Conservation (phyloP, 768 basidiomycete species). For the Saitozyma sp. region DNA sequence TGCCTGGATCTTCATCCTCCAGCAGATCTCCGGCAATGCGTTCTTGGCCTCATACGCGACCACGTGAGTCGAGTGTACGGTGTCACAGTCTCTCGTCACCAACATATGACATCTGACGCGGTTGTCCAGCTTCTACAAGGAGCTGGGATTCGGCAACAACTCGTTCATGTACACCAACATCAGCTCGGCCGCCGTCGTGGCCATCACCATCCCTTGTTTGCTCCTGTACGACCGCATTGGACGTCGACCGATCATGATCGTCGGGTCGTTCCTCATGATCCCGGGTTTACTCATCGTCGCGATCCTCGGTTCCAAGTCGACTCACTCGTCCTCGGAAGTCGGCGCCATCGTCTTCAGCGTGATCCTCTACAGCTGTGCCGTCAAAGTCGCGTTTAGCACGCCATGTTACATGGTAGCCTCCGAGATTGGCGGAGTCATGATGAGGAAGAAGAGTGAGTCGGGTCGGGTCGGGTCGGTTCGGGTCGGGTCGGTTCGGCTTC, state of each 20-base stretch:
- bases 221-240: slow-evolving; percentile 8
- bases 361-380: too few relatives aligned
- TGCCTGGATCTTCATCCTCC: too few relatives aligned
- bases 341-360: too few relatives aligned
- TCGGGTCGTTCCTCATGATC: background rate
- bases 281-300: slow-evolving; percentile 1
- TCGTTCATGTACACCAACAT: slow-evolving; percentile 10
- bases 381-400: too few relatives aligned
- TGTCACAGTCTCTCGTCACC: too few relatives aligned
- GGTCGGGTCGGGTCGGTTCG: too few relatives aligned
- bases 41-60: too few relatives aligned
- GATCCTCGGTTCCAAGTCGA: background rate
- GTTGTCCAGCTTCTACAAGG: background rate
- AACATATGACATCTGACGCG: background rate
- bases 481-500: too few relatives aligned
- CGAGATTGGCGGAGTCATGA: slow-evolving; percentile 7
- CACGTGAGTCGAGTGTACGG: too few relatives aligned
- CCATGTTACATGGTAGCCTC: too few relatives aligned
- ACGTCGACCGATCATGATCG: slow-evolving; percentile 12
- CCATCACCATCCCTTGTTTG: background rate
- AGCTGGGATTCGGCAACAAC: slow-evolving; percentile 4
- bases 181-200: background rate
- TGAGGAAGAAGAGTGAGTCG: slow-evolving; percentile 12
- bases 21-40: too few relatives aligned
- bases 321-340: too few relatives aligned